phyloP scores from a whole-genome alignment of 805 yeast genomes.

The Saturnispora zaruensis region DNA sequence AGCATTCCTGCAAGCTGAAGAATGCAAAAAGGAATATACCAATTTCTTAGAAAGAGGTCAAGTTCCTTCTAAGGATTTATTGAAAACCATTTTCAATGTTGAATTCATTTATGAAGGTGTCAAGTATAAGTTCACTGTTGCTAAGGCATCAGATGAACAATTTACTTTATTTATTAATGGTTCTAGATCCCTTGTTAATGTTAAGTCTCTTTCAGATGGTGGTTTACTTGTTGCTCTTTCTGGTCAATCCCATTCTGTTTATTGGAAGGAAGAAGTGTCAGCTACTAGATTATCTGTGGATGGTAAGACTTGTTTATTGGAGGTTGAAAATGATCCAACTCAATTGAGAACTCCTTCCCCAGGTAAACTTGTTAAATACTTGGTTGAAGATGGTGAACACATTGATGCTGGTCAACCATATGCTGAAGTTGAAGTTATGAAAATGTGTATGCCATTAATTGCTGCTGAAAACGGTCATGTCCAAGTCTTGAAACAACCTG shows the following conservation, averaged over 20 bases:
- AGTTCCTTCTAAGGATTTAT: slow-evolving; percentile 72
- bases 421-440: slow-evolving; percentile 99
- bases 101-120: slow-evolving; percentile 94
- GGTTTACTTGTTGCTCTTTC: slow-evolving; percentile 81
- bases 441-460: slow-evolving; percentile 96
- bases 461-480: slow-evolving; percentile 91
- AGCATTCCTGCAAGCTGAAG: slow-evolving; percentile 74
- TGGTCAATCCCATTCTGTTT: slow-evolving; percentile 90
- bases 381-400: slow-evolving; percentile 95
- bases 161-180: slow-evolving; percentile 92
- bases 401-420: slow-evolving; percentile 84
- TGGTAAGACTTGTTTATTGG: slow-evolving; percentile 87
- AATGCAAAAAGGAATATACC: slow-evolving; percentile 58
- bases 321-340: slow-evolving; percentile 96
- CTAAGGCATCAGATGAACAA: slow-evolving; percentile 77
- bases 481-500: slow-evolving; percentile 94
- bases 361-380: slow-evolving; percentile 88
- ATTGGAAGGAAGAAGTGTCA: slow-evolving; percentile 96
- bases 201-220: slow-evolving; percentile 86
- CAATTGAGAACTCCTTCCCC: slow-evolving; percentile 98
- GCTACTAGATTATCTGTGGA: slow-evolving; percentile 94
- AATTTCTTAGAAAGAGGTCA: slow-evolving; percentile 89
- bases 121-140: slow-evolving; percentile 91
- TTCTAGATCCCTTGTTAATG: slow-evolving; percentile 80
- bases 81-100: slow-evolving; percentile 83